Evolutionary conservation across 495 filamentous ascomycete species (phyloP).

Genomic region (Friedmanniomyces endolithicus): DNA sequence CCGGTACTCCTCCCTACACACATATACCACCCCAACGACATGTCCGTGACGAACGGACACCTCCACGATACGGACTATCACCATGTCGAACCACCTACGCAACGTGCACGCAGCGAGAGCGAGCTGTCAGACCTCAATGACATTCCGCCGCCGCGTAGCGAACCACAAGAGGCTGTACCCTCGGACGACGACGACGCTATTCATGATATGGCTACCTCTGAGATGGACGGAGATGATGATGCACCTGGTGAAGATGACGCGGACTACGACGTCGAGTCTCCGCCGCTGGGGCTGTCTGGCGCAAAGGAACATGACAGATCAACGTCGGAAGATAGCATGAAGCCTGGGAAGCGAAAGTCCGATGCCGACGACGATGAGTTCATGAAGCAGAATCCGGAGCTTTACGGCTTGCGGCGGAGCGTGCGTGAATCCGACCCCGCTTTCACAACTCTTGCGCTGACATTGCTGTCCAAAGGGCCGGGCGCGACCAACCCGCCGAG

Average conservation of each 20-base stretch:
- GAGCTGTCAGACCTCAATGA: constrained; percentile 30
- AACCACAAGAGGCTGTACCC: constrained; percentile 17
- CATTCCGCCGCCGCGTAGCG: constrained; percentile 9
- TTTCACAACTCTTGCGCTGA: constrained; percentile 30
- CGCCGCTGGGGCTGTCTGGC: constrained; percentile 21
- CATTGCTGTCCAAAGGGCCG: constrained; percentile 36
- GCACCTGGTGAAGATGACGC: constrained; percentile 63
- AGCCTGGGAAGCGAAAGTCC: constrained; percentile 64
- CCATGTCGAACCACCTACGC: constrained; percentile 29
- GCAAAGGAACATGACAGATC: constrained; percentile 35
- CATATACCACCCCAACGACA: constrained; percentile 26
- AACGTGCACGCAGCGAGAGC: constrained; percentile 40
- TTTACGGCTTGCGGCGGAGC: constrained; percentile 87
- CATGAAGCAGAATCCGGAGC: constrained; percentile 83
- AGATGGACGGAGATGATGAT: constrained; percentile 47
- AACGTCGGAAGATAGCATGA: constrained; percentile 51
- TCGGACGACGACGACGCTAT: constrained; percentile 28
- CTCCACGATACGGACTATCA: constrained; percentile 32
- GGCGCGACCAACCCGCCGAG: constrained; percentile 39
- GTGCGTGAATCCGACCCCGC: constrained; percentile 39
- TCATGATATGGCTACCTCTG: constrained; percentile 22
- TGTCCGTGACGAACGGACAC: constrained; percentile 36
- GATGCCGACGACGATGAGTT: constrained; percentile 60
- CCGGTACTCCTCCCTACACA: constrained; percentile 30
- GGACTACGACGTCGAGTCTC: constrained; percentile 61